Evolutionary conservation across 352 stramenopile species (phyloP).

Genomic region (Elongisporangium anandrum): DNA sequence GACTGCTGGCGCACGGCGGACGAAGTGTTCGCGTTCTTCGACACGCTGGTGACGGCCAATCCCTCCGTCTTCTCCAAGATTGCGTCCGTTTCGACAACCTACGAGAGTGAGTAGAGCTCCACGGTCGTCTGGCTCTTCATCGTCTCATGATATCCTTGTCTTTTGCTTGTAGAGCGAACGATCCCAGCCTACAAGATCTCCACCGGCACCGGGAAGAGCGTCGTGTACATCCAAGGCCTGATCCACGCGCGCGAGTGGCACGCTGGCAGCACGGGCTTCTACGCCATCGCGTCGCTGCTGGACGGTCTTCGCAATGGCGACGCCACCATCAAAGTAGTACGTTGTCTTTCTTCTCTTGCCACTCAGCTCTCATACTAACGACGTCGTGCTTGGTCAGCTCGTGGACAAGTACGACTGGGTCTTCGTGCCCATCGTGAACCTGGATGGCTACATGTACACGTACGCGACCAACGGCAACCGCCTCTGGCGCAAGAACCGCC

Average conservation of each 20-base stretch:
- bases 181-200: slow-evolving; percentile 21
- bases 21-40: slow-evolving; percentile 19
- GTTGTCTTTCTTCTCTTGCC: not conserved
- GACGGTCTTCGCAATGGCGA: slow-evolving; percentile 14
- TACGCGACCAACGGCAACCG: slow-evolving; percentile 12
- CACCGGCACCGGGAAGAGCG: slow-evolving; percentile 3
- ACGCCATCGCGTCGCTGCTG: slow-evolving; percentile 12
- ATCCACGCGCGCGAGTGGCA: slow-evolving; percentile 21
- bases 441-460: slow-evolving; percentile 27
- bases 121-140: not conserved
- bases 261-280: slow-evolving; percentile 12
- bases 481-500: slow-evolving; percentile 29
- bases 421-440: slow-evolving; percentile 30
- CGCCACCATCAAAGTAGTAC: slow-evolving; percentile 7
- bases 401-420: slow-evolving; percentile 17
- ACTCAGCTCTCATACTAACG: slow-evolving; percentile 2
- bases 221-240: slow-evolving; percentile 9
- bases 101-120: slow-evolving; percentile 2
- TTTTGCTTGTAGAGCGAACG: slow-evolving; percentile 1
- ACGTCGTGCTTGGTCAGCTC: slow-evolving; percentile 1
- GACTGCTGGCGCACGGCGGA: slow-evolving; percentile 15
- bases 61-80: slow-evolving; percentile 12
- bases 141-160: not conserved
- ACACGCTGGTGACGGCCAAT: slow-evolving; percentile 8
- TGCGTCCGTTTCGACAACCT: slow-evolving; percentile 5